A percentile compares a stretch with the other conserved stretches of the same genome.
Conservation (phyloP, 257 asterid genomes). For the Cynanchum wilfordii region DNA sequence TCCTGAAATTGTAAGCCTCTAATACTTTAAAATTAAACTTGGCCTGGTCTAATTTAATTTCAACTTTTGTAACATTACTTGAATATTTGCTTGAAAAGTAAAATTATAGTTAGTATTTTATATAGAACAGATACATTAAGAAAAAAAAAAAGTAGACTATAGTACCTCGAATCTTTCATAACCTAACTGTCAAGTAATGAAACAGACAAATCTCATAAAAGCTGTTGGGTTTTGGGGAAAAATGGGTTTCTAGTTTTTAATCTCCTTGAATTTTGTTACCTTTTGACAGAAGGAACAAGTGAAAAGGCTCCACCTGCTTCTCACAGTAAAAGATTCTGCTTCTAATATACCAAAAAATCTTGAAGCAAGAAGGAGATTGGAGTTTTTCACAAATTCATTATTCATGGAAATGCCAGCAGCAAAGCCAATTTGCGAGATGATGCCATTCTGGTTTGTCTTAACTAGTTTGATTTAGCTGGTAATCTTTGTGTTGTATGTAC, state of each 20-base stretch:
- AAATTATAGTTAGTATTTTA: background rate
- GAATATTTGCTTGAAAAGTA: background rate
- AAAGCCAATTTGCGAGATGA: constrained; percentile 85
- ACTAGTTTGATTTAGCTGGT: background rate
- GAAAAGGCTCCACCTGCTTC: constrained; percentile 90
- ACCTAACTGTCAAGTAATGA: background rate
- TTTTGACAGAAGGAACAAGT: constrained; percentile 80
- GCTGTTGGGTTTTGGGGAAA: background rate
- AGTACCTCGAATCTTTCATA: background rate
- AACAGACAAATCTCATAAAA: background rate
- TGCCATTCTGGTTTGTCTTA: constrained; percentile 73
- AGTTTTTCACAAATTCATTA: constrained; percentile 84
- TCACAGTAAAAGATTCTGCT: constrained; percentile 90
- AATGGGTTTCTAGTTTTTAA: background rate
- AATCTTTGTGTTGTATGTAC: constrained; percentile 6
- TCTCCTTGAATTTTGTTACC: background rate
- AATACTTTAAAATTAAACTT: background rate
- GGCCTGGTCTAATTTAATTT: background rate
- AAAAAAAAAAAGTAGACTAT: background rate
- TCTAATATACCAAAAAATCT: constrained; percentile 95
- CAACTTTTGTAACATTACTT: background rate
- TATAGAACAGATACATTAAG: background rate
- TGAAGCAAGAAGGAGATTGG: constrained; percentile 91
- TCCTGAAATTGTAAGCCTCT: constrained; percentile 62
- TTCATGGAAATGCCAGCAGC: constrained; percentile 97